Evolutionary conservation across 2,329 filamentous ascomycete genomes (phyloP), one percentile per base, ranked within the genome.

Genomic region (Fusarium sp.): DNA sequence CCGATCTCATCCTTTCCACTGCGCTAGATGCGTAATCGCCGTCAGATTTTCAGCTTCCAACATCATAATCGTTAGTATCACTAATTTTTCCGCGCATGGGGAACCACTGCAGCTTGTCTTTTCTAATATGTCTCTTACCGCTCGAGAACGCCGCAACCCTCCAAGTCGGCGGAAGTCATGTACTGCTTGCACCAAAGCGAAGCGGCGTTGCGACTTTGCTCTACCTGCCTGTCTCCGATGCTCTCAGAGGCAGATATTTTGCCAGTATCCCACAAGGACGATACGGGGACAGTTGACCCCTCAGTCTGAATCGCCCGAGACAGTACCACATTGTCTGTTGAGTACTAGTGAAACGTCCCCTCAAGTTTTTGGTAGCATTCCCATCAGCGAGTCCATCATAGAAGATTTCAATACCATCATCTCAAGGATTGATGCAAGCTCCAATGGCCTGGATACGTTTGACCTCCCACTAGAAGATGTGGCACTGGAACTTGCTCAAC

Each of bases 101-200:
- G 16, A 35, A 38, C 12, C 10, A 29, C 25, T 41, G 48, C 35
- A 38, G 19, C 51, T 14, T 27, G 49, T 10, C 10, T 31, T 39
- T 48, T 49, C 23, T 33, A 46, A 21, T 19, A 79, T 80, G 78
- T 80, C 79, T 3, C 73, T 79, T 23, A 78, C 79, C 33, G 64
- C 77, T 15, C 72, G 75, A 39, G 84, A 85, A 76, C 81, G 80
- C 59, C 79, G 70, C 31, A 86, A 85, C 78, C 85, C 84, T 38
- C 86, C 82, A 48, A 83, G 83, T 9, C 79, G 84, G 62, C 86
- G 87, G 51, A 90, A 89, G 78, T 87, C 89, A 7, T 91, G 88
- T 73, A 80, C 83, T 7, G 84, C 85, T 31, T 90, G 89, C 79
- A 88, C 85, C 52, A 85, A 84, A 73, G 84, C 88, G 29, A 90